Conservation (phyloP, 2,329 filamentous ascomycete genomes). For the Fusarium vanettenii region DNA sequence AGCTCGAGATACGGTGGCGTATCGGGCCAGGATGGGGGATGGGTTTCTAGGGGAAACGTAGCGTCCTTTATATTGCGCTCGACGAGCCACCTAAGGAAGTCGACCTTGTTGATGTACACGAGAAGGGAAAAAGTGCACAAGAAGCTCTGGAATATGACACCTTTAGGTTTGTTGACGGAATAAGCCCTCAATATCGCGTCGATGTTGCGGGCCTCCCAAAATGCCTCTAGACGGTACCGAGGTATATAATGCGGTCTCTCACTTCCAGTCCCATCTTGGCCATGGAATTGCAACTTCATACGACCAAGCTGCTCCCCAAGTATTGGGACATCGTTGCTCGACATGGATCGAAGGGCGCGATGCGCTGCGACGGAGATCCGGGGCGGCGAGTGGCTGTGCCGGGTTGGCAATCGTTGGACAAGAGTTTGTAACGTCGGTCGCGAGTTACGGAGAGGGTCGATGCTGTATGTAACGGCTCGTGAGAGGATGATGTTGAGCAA, state of each 20-base stretch:
- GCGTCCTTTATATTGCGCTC: neutral
- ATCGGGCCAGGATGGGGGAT: neutral
- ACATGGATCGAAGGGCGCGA: neutral
- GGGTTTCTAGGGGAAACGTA: neutral
- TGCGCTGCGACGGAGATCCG: neutral
- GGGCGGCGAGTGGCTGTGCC: neutral
- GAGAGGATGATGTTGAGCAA: neutral
- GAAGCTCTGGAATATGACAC: neutral
- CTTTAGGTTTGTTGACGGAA: neutral
- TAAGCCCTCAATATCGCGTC: neutral
- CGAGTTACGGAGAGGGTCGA: neutral
- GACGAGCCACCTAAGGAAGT: neutral
- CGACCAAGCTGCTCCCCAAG: neutral
- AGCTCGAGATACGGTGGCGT: neutral
- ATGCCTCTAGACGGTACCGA: neutral
- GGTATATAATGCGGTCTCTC: neutral
- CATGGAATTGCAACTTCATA: neutral
- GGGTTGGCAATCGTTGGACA: neutral
- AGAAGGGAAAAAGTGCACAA: conserved; percentile 10
- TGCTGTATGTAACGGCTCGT: neutral
- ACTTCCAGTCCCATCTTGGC: neutral
- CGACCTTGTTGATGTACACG: neutral
- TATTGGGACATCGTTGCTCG: neutral
- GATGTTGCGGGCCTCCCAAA: neutral
- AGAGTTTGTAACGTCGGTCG: neutral